Conservation (phyloP, 164 flowering plant genomes). For the Magnolia kwangsiensis region DNA sequence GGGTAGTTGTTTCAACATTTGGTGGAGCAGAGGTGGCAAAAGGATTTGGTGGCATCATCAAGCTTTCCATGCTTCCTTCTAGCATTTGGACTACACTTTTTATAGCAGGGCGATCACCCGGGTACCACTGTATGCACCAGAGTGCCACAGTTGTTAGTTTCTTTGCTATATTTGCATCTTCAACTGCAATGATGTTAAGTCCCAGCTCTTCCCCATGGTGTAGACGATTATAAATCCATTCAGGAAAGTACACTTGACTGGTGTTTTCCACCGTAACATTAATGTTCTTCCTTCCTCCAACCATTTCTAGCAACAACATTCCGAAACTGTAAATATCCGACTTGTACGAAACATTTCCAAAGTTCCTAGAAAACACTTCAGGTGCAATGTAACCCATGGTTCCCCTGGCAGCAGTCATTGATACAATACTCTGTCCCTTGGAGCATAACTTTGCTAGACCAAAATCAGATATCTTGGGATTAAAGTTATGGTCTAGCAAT, state of each 20-base stretch:
- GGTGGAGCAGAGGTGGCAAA: no score
- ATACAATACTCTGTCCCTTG: no score
- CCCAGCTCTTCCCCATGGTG: neutral
- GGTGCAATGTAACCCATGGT: no score
- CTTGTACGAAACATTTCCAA: no score
- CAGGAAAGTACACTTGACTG: neutral
- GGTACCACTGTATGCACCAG: slow-evolving; percentile 17
- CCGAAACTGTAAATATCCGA: no score
- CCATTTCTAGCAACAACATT: no score
- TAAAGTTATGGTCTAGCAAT: slow-evolving; percentile 2
- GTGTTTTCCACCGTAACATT: no score
- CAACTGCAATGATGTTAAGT: neutral
- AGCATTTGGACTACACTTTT: slow-evolving; percentile 8
- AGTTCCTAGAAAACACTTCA: no score
- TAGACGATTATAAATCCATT: slow-evolving; percentile 3
- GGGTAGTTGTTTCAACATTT: no score
- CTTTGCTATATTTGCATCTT: neutral
- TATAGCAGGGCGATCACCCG: slow-evolving; percentile 9
- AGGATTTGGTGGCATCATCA: no score
- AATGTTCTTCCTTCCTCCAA: no score
- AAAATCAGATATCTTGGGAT: slow-evolving; percentile 9
- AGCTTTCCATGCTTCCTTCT: neutral
- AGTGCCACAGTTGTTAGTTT: slow-evolving; percentile 8
- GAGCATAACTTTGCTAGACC: slow-evolving; percentile 6
- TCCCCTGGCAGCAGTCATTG: no score